A percentile compares a stretch with the other conserved stretches of the same genome.
phyloP scores from a whole-genome alignment of 2,329 filamentous ascomycete genomes.

The Cladosporium sp. region DNA sequence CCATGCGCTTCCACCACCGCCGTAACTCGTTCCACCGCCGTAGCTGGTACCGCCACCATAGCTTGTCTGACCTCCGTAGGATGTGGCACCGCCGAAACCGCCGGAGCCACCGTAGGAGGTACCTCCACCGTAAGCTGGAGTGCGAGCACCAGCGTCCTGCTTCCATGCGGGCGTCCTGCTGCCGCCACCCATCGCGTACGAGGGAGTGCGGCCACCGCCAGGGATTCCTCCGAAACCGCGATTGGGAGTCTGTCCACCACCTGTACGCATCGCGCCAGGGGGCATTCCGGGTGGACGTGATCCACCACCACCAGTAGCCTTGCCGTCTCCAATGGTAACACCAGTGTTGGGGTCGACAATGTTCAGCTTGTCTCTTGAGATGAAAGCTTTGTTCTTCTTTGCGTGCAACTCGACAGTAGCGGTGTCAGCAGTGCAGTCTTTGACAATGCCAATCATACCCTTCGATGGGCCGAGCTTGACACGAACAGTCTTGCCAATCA shows the following conservation, averaged over 20 bases:
- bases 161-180: constrained; percentile 69
- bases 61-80: constrained; percentile 59
- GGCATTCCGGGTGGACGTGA: constrained; percentile 58
- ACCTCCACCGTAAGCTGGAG: constrained; percentile 48
- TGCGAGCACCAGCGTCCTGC: constrained; percentile 44
- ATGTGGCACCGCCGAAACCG: constrained; percentile 49
- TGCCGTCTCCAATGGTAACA: constrained; percentile 58
- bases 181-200: constrained; percentile 41
- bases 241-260: constrained; percentile 13
- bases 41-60: constrained; percentile 61
- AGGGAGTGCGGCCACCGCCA: constrained; percentile 56
- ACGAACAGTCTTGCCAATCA: constrained; percentile 88
- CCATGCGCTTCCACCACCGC: constrained; percentile 28
- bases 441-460: constrained; percentile 90
- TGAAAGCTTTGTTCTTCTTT: constrained; percentile 86
- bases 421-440: constrained; percentile 83
- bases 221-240: constrained; percentile 60
- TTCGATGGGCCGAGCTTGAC: constrained; percentile 88
- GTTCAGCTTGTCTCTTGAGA: constrained; percentile 77
- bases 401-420: constrained; percentile 92
- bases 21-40: constrained; percentile 47
- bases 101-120: constrained; percentile 47
- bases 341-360: constrained; percentile 82
- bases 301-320: constrained; percentile 24
- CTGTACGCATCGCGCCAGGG: constrained; percentile 44